A percentile compares a stretch with the other conserved stretches of the same genome.
Conservation (phyloP, 495 filamentous ascomycete genomes). For the Astrothelium macrocarpum region DNA sequence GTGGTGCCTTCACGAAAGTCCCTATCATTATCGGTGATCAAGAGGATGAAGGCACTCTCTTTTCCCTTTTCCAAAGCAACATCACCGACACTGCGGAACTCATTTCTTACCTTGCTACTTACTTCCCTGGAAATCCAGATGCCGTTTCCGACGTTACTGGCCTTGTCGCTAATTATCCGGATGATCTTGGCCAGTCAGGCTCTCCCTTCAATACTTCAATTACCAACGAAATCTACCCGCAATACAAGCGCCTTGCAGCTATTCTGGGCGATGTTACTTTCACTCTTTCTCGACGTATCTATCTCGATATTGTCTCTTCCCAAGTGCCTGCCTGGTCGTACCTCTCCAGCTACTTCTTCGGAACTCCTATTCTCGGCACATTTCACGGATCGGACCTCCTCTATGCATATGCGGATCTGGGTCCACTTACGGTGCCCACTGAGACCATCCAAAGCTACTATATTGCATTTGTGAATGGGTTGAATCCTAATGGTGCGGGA, state of each 20-base stretch:
- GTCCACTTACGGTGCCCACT: background rate
- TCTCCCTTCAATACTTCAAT: slow-evolving; percentile 55
- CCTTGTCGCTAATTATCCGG: slow-evolving; percentile 48
- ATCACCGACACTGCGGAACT: slow-evolving; percentile 47
- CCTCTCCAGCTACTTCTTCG: slow-evolving; percentile 54
- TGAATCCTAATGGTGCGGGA: slow-evolving; percentile 8
- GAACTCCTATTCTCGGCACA: slow-evolving; percentile 60
- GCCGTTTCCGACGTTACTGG: slow-evolving; percentile 16
- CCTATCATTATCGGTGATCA: slow-evolving; percentile 51
- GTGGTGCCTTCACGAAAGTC: slow-evolving; percentile 44
- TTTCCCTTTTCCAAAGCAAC: slow-evolving; percentile 52
- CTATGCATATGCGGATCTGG: background rate
- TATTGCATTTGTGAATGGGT: slow-evolving; percentile 6
- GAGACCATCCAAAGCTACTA: slow-evolving; percentile 12
- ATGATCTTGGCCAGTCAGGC: slow-evolving; percentile 37
- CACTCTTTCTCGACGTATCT: slow-evolving; percentile 49
- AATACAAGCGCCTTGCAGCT: slow-evolving; percentile 64
- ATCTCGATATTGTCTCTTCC: slow-evolving; percentile 42
- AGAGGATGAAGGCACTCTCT: slow-evolving; percentile 51
- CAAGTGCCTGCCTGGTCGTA: slow-evolving; percentile 60
- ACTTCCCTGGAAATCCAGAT: slow-evolving; percentile 38
- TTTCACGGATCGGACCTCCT: slow-evolving; percentile 56
- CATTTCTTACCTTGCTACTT: slow-evolving; percentile 48
- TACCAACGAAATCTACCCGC: slow-evolving; percentile 55
- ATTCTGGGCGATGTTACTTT: slow-evolving; percentile 61